A percentile compares a stretch with the other conserved stretches of the same genome.
Evolutionary conservation across 768 basidiomycete species (phyloP).

Genomic region (Tylopilus vinaceipallidus): DNA sequence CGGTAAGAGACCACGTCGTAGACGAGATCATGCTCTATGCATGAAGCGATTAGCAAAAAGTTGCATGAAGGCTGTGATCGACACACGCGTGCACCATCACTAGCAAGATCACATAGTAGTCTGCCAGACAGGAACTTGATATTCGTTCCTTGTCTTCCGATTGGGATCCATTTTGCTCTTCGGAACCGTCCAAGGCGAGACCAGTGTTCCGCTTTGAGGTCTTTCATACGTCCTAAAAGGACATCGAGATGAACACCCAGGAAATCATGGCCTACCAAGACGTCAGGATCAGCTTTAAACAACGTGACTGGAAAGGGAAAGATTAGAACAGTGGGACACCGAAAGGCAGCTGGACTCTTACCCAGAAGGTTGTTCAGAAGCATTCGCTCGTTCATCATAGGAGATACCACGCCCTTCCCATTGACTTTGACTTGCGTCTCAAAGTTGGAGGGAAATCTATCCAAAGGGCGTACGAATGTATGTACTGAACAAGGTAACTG

Average conservation of each 20-base stretch:
- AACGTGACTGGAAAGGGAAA: conserved; percentile 52
- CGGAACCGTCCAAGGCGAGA: conserved; percentile 90
- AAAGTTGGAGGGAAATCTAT: conserved; percentile 82
- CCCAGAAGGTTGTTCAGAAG: conserved; percentile 81
- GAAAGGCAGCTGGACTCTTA: conserved; percentile 29
- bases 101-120: conserved; percentile 87
- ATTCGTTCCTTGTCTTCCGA: conserved; percentile 83
- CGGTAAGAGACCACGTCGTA: conserved; percentile 96
- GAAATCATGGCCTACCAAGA: conserved; percentile 94
- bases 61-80: not conserved
- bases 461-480: conserved; percentile 88
- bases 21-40: conserved; percentile 91
- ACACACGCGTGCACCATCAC: conserved; percentile 88
- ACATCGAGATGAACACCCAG: conserved; percentile 87
- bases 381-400: conserved; percentile 80
- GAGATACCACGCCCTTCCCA: conserved; percentile 65
- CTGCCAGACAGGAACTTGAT: conserved; percentile 81
- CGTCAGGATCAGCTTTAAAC: conserved; percentile 87
- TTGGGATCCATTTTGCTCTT: conserved; percentile 75
- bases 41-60: not conserved
- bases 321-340: not conserved
- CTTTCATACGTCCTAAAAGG: conserved; percentile 85
- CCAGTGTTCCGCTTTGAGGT: conserved; percentile 91
- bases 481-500: conserved; percentile 77
- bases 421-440: conserved; percentile 65